Base-by-base conservation (phyloP, 176 grass and related monocot species). In the Eleusine coracana region DNA sequence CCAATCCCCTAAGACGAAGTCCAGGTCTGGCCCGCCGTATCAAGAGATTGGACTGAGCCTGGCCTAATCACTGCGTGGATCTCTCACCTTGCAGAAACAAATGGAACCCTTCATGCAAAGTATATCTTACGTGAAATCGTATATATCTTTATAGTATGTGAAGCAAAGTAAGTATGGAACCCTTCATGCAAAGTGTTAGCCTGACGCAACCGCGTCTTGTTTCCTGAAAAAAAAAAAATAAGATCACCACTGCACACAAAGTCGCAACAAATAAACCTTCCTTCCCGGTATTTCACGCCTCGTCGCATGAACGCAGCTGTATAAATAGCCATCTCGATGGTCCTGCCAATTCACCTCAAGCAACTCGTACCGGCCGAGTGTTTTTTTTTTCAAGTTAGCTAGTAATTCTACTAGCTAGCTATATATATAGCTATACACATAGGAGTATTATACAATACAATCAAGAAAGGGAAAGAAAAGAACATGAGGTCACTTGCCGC, bases 221-320 rank as follows among this genome's bases (percentile, higher is more conserved):
- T 68, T 49, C 59, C 71, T 31, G 68, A 78, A 40, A 27, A 82
- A 76, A 78, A 40, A 27, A 82, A 76, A 81, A 27, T 70, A 70
- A 70, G 67, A 16, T 82, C 81, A 82, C 71, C 41, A 62, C 41
- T 62, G 29, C 79, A 20, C 78, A 42, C n/a, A 70, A 70, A 80
- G 78, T 58, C 66, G 6, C 52, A 61, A 34, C 31, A 34, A 34
- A 34, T 34, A 34, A 75, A 76, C 64, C 85, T 82, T 87, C 71
- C 28, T 82, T 76, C 21, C 78, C 25, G 16, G 27, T 66, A 74
- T 70, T 76, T 70, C 64, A 87, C 78, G 21, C 62, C 46, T 29
- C 3, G 2, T n/a, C 7, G 6, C 8, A 13, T 0, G 64, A 34
- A 8, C 10, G 0, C 21, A 27, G 51, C 0, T n/a, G 39, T 59